These are phyloP conservation scores for Quercus alba DNA, from an alignment of 306 rosid genomes.

Conservation along the genomic window DNA sequence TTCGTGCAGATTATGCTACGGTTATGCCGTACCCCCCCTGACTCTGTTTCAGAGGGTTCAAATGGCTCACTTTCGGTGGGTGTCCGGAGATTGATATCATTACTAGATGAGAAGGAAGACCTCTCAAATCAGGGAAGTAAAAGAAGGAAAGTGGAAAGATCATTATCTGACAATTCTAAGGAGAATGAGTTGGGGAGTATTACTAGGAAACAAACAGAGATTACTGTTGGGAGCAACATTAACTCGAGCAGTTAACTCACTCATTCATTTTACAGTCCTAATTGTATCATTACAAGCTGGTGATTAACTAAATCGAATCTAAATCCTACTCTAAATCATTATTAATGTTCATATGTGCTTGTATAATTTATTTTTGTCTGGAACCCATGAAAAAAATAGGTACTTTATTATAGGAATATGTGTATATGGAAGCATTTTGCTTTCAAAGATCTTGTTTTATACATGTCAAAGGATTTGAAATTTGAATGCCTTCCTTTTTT, in stretches of 20 bases:
- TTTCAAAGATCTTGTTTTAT: background rate
- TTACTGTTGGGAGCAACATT: background rate
- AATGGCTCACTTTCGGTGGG: slow-evolving; percentile 32
- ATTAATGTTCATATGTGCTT: background rate
- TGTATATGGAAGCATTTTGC: background rate
- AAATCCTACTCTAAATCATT: background rate
- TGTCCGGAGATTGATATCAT: slow-evolving; percentile 55
- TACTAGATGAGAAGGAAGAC: slow-evolving; percentile 69
- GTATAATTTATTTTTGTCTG: background rate
- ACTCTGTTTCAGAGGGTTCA: slow-evolving; percentile 24
- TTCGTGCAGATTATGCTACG: slow-evolving; percentile 48
- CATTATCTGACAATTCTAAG: slow-evolving; percentile 22
- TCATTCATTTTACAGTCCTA: background rate
- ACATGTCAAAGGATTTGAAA: background rate
- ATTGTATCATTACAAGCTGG: slow-evolving; percentile 3
- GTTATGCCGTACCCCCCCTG: slow-evolving; percentile 32
- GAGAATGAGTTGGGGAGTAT: slow-evolving; percentile 27
- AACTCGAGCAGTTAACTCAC: background rate
- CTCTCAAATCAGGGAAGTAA: slow-evolving; percentile 36
- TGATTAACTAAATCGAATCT: background rate
- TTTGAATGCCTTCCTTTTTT: too few relatives aligned
- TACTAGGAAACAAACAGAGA: slow-evolving; percentile 11
- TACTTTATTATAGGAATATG: background rate
- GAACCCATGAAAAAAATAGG: background rate
- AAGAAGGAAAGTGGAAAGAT: slow-evolving; percentile 56